Conservation (phyloP, 163 green algal genomes). For the Scenedesmus sp. region DNA sequence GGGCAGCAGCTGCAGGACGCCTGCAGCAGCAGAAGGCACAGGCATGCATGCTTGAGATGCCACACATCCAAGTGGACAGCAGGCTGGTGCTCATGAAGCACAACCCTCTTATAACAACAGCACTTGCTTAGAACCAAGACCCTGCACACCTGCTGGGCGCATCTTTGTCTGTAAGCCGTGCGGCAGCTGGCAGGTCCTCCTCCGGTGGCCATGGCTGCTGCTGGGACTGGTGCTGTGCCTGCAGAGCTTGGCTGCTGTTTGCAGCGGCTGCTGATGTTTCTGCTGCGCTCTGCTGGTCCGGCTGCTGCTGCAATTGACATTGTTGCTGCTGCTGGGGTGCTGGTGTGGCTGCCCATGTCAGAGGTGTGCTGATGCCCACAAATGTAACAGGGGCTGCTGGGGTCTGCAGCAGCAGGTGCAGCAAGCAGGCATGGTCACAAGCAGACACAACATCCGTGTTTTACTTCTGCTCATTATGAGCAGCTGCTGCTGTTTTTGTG, state of each 20-base stretch:
- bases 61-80: neutral
- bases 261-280: neutral
- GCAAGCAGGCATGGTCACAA: neutral
- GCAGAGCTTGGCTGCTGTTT: neutral
- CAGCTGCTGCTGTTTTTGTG: neutral
- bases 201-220: neutral
- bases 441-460: neutral
- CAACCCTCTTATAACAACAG: neutral
- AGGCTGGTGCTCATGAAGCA: neutral
- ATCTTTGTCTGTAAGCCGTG: constrained; percentile 43
- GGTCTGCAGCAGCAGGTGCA: neutral
- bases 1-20: neutral
- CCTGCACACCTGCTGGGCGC: constrained; percentile 9
- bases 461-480: too few species aligned
- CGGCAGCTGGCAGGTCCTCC: neutral
- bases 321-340: constrained; percentile 20
- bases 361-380: constrained; percentile 61
- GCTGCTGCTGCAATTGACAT: neutral
- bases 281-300: neutral
- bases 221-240: neutral
- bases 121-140: neutral
- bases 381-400: constrained; percentile 34
- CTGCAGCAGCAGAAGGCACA: neutral
- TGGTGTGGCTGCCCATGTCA: constrained; percentile 64
- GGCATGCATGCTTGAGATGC: neutral